Evolutionary conservation across 192 early-diverging fungal species (phyloP).

Genomic region (Coemansia sp.): DNA sequence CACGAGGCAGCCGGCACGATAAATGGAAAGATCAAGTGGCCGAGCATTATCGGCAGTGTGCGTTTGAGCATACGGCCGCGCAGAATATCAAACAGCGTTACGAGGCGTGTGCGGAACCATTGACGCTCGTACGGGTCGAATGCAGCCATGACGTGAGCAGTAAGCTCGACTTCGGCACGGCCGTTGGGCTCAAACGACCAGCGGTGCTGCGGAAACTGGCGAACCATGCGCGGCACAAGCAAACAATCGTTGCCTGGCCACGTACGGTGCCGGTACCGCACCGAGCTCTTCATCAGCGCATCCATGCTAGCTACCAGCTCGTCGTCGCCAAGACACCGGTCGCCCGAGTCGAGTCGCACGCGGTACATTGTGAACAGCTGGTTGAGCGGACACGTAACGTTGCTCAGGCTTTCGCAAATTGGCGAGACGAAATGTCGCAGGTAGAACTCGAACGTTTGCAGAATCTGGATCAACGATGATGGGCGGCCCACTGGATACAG

Average conservation of each 20-base stretch:
- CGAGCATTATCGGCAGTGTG: constrained; percentile 35
- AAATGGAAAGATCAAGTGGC: constrained; percentile 40
- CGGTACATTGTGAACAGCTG: constrained; percentile 55
- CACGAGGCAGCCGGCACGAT: constrained; percentile 42
- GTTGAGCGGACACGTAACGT: constrained; percentile 36
- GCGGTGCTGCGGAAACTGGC: constrained; percentile 30
- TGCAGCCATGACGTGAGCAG: constrained; percentile 22
- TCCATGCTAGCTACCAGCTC: constrained; percentile 41
- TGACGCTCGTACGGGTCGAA: constrained; percentile 50
- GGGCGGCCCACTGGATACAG: constrained; percentile 45
- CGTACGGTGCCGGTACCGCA: constrained; percentile 41
- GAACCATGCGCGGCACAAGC: constrained; percentile 44
- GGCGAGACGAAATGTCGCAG: constrained; percentile 52
- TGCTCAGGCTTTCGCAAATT: constrained; percentile 45
- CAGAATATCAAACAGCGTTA: constrained; percentile 44
- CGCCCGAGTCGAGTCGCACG: constrained; percentile 34
- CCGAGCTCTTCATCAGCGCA: constrained; percentile 44
- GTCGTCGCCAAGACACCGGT: constrained; percentile 46
- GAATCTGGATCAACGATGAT: constrained; percentile 32
- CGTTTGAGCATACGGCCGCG: constrained; percentile 35
- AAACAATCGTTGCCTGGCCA: constrained; percentile 55
- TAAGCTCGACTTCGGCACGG: constrained; percentile 41
- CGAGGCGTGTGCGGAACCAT: constrained; percentile 50
- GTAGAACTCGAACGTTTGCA: constrained; percentile 44
- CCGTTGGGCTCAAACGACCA: constrained; percentile 54